Conservation (phyloP, 805 yeast species). For the Ogataea minuta region DNA sequence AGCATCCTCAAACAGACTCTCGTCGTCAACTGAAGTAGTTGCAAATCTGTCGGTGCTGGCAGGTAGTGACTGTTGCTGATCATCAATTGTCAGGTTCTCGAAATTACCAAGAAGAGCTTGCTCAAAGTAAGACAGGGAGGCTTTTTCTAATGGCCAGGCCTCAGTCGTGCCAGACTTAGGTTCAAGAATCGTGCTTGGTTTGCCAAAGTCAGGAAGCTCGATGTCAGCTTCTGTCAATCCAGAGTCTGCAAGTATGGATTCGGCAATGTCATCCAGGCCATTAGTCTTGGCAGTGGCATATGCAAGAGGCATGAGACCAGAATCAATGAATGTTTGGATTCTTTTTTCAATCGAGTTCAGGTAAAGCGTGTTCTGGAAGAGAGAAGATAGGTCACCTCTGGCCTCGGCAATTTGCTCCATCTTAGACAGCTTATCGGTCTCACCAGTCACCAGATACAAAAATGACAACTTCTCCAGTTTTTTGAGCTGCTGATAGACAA, state of each 20-base stretch:
- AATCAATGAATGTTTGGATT: constrained; percentile 66
- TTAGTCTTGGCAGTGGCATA: constrained; percentile 88
- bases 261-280: constrained; percentile 76
- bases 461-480: constrained; percentile 87
- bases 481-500: constrained; percentile 83
- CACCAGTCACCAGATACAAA: constrained; percentile 83
- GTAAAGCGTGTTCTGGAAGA: constrained; percentile 80
- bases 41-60: constrained; percentile 7
- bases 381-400: constrained; percentile 75
- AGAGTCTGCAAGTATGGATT: constrained; percentile 64
- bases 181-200: constrained; percentile 42
- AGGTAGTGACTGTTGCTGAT: constrained; percentile 20
- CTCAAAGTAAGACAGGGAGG: constrained; percentile 79
- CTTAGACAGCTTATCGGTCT: constrained; percentile 65
- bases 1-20: constrained; percentile 42
- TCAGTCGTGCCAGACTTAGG: constrained; percentile 45
- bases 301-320: constrained; percentile 85
- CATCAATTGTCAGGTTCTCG: constrained; percentile 59
- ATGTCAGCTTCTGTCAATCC: constrained; percentile 64
- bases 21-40: constrained; percentile 33
- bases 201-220: constrained; percentile 38
- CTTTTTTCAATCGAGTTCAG: constrained; percentile 73
- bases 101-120: constrained; percentile 76
- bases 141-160: constrained; percentile 82
- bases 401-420: constrained; percentile 90